These are phyloP conservation scores for Leccinum disarticulatum DNA, from an alignment of 768 basidiomycete species.

Conservation along the genomic window DNA sequence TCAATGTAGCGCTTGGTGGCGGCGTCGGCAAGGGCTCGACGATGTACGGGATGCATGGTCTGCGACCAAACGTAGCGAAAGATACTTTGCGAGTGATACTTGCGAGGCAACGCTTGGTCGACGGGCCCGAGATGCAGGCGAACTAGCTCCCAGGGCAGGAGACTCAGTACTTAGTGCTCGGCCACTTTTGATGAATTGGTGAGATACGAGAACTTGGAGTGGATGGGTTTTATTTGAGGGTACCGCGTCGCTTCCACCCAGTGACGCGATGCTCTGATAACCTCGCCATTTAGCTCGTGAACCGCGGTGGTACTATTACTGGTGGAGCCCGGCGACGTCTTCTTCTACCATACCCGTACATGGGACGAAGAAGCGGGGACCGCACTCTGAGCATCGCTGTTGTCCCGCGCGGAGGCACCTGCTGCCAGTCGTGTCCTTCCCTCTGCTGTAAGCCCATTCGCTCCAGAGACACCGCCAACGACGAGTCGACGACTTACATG, in stretches of 20 bases:
- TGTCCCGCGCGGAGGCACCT: not conserved
- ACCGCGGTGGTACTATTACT: slow-evolving; percentile 11
- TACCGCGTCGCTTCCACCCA: slow-evolving; percentile 12
- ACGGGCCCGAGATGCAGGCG: slow-evolving; percentile 9
- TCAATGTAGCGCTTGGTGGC: slow-evolving; percentile 13
- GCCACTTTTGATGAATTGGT: slow-evolving; percentile 19
- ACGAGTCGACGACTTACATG: too few species aligned
- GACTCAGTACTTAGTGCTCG: slow-evolving; percentile 19
- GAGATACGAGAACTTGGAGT: slow-evolving; percentile 23
- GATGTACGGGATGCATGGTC: slow-evolving; percentile 24
- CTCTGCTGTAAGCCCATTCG: not conserved
- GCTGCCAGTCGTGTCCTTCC: slow-evolving; percentile 14
- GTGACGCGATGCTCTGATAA: not conserved
- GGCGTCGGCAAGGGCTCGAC: slow-evolving; percentile 18
- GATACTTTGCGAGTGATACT: slow-evolving; percentile 35
- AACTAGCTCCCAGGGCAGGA: slow-evolving; percentile 8
- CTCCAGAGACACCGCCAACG: too few species aligned
- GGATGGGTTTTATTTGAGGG: slow-evolving; percentile 1
- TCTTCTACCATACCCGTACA: slow-evolving; percentile 33
- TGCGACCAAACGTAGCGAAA: slow-evolving; percentile 29
- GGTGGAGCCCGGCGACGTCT: slow-evolving; percentile 15
- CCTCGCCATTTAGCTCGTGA: slow-evolving; percentile 10
- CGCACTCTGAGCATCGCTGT: slow-evolving; percentile 5
- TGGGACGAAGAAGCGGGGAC: slow-evolving; percentile 15
- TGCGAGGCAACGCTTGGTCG: slow-evolving; percentile 25